phyloP scores from a whole-genome alignment of 2,329 filamentous ascomycete genomes.

The Fusarium sp. region DNA sequence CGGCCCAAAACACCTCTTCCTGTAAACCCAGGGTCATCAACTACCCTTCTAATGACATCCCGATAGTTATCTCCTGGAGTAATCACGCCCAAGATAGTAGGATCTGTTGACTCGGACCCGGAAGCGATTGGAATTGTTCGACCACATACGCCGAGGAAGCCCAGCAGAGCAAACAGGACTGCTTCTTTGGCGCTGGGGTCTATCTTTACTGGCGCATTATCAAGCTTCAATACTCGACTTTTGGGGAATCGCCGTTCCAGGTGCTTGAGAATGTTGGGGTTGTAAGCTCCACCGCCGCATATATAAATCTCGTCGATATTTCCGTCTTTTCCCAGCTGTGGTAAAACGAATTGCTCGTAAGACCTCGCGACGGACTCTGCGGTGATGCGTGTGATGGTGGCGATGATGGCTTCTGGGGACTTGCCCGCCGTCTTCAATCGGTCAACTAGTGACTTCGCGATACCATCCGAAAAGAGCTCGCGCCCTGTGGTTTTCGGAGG shows the following conservation, averaged over 20 bases:
- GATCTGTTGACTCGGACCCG: not conserved
- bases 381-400: conserved; percentile 66
- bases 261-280: conserved; percentile 70
- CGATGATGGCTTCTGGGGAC: conserved; percentile 61
- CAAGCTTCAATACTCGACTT: conserved; percentile 58
- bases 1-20: not conserved
- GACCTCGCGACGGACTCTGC: conserved; percentile 48
- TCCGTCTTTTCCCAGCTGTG: not conserved
- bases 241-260: conserved; percentile 65
- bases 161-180: not conserved
- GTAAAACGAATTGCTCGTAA: conserved; percentile 33
- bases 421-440: conserved; percentile 57
- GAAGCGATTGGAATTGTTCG: not conserved
- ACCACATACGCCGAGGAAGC: not conserved
- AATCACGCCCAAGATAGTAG: not conserved
- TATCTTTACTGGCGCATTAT: not conserved
- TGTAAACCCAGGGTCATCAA: not conserved
- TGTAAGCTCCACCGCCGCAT: conserved; percentile 71
- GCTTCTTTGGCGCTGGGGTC: not conserved
- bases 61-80: not conserved
- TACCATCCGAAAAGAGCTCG: conserved; percentile 55
- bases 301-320: conserved; percentile 69
- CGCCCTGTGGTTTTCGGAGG: not conserved
- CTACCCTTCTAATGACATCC: not conserved
- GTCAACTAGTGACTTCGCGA: conserved; percentile 61